Base-by-base conservation (phyloP, 345 rosid genomes). In the Gossypium thurberi region DNA sequence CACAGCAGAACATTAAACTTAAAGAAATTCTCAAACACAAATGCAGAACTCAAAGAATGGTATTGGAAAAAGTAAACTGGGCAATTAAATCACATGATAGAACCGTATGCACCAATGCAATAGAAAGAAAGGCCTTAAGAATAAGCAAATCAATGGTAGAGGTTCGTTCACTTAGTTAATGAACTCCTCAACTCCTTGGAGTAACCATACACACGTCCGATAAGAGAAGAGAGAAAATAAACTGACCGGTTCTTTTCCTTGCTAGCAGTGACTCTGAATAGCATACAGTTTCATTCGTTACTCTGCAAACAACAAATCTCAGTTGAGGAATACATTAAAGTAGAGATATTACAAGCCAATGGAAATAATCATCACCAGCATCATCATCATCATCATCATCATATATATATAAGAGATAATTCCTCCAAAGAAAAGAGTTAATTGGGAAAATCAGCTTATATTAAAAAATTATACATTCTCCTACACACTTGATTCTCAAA, bases 231-330 rank as follows among this genome's bases (percentile, higher is more conserved):
- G 33, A 2, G n/a, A 43, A 57, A 58, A 28, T 6, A 52, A 10
- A 18, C 9, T n/a, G 53, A 43, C 15, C 51, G 8, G 14, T 56
- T 18, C 6, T 71, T 43, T 53, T 58, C 15, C 65, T 43, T 71
- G 25, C 26, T 42, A 43, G 17, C 65, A 71, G 52, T 17, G 28
- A 25, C 17, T 23, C 17, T 23, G 14, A 71, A 57, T 58, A 9
- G 40, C 52, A 71, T 43, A 71, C 52, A 56, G 44, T 33, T 58
- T 58, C 51, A 71, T 42, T 14, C 43, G 62, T 57, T 71, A 56
- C 65, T 71, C 74, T 71, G 65, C 74, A 71, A 23, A 14, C 37
- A 71, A 14, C 52, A 71, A 71, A 71, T 6, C 20, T 10, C 33
- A 8, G 74, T 20, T 70, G 8, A 57, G 20, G 43, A 71, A 23